Conservation (phyloP, 257 asterid species). For the Solanum okadae region DNA sequence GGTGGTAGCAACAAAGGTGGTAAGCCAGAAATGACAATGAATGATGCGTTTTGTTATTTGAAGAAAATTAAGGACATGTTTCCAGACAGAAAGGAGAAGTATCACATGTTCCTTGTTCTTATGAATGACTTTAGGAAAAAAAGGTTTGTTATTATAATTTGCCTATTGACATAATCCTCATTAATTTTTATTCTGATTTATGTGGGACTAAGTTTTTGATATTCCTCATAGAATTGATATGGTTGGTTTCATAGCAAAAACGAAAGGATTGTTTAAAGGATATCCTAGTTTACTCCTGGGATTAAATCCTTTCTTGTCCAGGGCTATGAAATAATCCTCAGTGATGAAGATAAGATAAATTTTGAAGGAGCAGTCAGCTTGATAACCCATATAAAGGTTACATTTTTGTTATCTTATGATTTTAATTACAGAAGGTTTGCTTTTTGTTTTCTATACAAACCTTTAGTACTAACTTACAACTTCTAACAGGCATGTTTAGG, state of each 20-base stretch:
- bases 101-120: constrained; percentile 68
- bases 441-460: not conserved
- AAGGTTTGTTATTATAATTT: constrained; percentile 36
- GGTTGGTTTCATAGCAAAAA: not conserved
- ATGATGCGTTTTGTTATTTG: constrained; percentile 75
- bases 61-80: constrained; percentile 71
- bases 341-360: constrained; percentile 54
- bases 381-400: constrained; percentile 80
- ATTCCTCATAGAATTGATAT: not conserved
- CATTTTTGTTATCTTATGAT: not conserved
- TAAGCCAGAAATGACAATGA: constrained; percentile 64
- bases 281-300: not conserved
- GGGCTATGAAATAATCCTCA: not conserved
- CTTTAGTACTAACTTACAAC: not conserved
- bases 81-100: constrained; percentile 45
- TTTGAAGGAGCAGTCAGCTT: constrained; percentile 82
- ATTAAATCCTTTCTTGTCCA: not conserved
- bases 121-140: constrained; percentile 96
- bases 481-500: constrained; percentile 69
- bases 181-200: not conserved
- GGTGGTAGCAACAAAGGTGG: not conserved
- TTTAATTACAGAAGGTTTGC: not conserved
- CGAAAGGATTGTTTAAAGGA: not conserved
- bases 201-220: not conserved
- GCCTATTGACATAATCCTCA: constrained; percentile 11